Percentiles rank a stretch among this genome's conserved stretches.
Conservation (phyloP, 129 eudicot genomes). For the Heracleum sosnowskyi region DNA sequence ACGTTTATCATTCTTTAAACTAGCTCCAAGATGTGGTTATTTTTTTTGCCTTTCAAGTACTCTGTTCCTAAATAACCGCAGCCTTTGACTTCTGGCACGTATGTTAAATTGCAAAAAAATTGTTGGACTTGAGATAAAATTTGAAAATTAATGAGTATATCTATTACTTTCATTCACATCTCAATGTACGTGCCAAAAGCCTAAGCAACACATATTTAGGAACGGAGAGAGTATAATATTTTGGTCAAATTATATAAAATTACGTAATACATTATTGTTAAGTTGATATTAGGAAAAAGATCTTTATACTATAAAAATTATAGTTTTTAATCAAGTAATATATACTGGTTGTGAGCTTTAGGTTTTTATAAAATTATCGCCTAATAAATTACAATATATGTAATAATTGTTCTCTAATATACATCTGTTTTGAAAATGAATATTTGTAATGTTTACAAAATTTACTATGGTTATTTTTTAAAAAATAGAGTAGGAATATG, state of each 20-base stretch:
- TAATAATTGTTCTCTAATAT: background rate
- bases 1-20: background rate
- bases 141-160: no score
- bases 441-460: background rate
- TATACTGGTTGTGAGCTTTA: background rate
- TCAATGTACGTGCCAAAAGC: no score
- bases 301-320: background rate
- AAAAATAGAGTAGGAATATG: background rate
- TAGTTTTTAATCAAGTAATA: no score
- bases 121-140: no score
- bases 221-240: background rate
- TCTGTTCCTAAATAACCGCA: no score
- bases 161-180: no score
- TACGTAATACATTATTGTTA: background rate
- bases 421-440: background rate
- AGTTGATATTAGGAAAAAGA: background rate
- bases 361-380: background rate
- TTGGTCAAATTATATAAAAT: background rate
- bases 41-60: no score
- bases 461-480: background rate
- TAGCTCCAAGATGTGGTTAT: no score
- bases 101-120: no score
- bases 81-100: no score
- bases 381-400: background rate
- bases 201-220: no score